Conservation (phyloP, 805 yeast species). For the Alloascoidea hylecoeti region DNA sequence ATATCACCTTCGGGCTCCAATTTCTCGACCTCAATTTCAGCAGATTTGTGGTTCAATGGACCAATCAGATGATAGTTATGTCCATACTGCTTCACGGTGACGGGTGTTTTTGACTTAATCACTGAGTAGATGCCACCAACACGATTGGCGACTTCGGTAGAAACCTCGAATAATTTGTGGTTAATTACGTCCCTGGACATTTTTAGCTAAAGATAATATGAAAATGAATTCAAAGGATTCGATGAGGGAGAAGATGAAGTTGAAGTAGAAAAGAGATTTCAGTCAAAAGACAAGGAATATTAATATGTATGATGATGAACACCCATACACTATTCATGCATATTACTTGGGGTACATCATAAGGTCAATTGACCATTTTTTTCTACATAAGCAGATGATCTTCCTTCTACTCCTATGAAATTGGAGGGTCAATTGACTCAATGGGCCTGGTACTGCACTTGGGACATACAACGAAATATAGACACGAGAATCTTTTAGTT, state of each 20-base stretch:
- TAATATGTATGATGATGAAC: no score
- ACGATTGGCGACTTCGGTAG: constrained; percentile 95
- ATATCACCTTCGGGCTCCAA: constrained; percentile 30
- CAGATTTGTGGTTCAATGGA: constrained; percentile 61
- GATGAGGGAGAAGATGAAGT: constrained; percentile 13
- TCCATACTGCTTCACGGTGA: constrained; percentile 86
- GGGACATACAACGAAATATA: no score
- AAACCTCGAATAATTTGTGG: constrained; percentile 83
- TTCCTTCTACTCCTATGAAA: no score
- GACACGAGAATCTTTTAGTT: no score
- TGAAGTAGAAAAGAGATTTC: no score
- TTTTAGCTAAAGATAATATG: neutral
- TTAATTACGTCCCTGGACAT: constrained; percentile 80
- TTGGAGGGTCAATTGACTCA: no score
- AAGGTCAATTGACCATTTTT: no score
- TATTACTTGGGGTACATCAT: no score
- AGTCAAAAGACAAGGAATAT: no score
- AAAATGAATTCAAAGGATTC: constrained; percentile 1
- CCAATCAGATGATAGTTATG: constrained; percentile 81
- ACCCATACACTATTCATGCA: no score
- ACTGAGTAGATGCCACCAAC: constrained; percentile 98
- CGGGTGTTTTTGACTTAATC: constrained; percentile 90
- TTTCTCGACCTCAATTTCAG: constrained; percentile 69
- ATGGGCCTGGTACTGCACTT: no score
- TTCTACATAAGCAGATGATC: no score